Percentiles rank a stretch among this genome's conserved stretches.
Evolutionary conservation across 2,329 filamentous ascomycete species (phyloP).

Genomic region (Stachybotrys chlorohalonatus): DNA sequence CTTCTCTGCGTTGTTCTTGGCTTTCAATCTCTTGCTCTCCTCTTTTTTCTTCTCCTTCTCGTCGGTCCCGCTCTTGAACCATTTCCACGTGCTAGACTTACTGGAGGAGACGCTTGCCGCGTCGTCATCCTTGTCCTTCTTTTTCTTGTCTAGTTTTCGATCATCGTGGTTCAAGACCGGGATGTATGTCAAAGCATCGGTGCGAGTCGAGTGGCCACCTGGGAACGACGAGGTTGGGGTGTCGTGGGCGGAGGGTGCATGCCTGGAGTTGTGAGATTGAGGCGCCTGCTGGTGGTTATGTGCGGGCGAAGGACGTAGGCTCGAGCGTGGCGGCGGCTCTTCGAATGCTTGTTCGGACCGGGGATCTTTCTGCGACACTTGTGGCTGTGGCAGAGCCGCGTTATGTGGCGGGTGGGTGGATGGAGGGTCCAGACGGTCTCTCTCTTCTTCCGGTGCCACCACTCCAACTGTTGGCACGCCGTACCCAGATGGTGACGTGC

Average conservation of each 20-base stretch:
- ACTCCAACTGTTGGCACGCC: slow-evolving; percentile 37
- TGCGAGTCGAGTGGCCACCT: slow-evolving; percentile 56
- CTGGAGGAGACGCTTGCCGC: slow-evolving; percentile 47
- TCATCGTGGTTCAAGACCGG: slow-evolving; percentile 62
- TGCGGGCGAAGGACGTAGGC: slow-evolving; percentile 9
- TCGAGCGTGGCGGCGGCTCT: slow-evolving; percentile 38
- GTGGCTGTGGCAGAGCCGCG: slow-evolving; percentile 34
- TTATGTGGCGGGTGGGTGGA: slow-evolving; percentile 44
- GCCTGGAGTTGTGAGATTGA: not conserved
- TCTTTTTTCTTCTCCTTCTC: slow-evolving; percentile 53
- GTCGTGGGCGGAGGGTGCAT: not conserved
- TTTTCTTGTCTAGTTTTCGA: slow-evolving; percentile 66
- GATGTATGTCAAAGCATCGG: slow-evolving; percentile 72
- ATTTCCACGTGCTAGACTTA: slow-evolving; percentile 63
- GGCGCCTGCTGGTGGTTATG: slow-evolving; percentile 11
- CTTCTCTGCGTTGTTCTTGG: slow-evolving; percentile 46
- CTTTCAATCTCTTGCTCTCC: slow-evolving; percentile 59
- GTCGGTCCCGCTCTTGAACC: slow-evolving; percentile 71
- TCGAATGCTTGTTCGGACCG: slow-evolving; percentile 16
- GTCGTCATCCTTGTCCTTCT: slow-evolving; percentile 61
- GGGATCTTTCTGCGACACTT: slow-evolving; percentile 8
- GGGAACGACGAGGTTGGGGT: slow-evolving; percentile 49
- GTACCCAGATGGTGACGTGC: not conserved
- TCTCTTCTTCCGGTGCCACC: slow-evolving; percentile 49
- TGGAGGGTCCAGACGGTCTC: slow-evolving; percentile 34